phyloP scores from a whole-genome alignment of 768 basidiomycete genomes.

The Lactifluus rugatus region DNA sequence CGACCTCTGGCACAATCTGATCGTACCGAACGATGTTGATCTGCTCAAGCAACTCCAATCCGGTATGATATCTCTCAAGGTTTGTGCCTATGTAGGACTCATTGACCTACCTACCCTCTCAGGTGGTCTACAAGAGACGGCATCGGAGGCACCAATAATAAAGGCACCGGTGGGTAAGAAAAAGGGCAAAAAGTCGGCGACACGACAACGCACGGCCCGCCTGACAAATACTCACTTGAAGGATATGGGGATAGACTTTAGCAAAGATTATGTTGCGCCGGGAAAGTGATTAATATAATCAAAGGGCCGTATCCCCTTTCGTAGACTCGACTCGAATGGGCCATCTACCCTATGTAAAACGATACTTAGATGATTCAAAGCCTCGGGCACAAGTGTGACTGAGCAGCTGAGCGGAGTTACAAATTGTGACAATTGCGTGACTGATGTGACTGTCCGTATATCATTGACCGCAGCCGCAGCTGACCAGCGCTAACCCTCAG shows the following conservation, averaged over 20 bases:
- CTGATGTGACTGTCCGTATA: too few species aligned
- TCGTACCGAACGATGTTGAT: constrained; percentile 81
- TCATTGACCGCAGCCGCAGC: too few species aligned
- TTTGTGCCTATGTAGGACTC: too few species aligned
- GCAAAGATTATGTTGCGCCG: constrained; percentile 51
- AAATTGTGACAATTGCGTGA: too few species aligned
- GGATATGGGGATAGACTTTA: constrained; percentile 69
- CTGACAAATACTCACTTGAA: constrained; percentile 86
- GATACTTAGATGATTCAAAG: too few species aligned
- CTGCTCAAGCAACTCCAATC: constrained; percentile 66
- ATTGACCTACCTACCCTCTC: constrained; percentile 4
- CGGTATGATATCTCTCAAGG: constrained; percentile 34
- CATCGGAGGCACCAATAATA: constrained; percentile 48
- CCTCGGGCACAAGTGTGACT: too few species aligned
- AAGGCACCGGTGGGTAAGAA: constrained; percentile 49
- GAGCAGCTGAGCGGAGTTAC: too few species aligned
- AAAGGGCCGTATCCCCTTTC: neutral
- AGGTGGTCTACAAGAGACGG: constrained; percentile 79
- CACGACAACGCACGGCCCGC: constrained; percentile 64
- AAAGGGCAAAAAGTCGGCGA: constrained; percentile 72
- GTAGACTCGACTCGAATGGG: too few species aligned
- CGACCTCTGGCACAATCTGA: constrained; percentile 78
- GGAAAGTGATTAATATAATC: constrained; percentile 14
- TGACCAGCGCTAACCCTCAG: too few species aligned
- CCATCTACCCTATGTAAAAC: too few species aligned